These are phyloP conservation scores for Picea abies DNA, from an alignment of 83 land plant species.

Conservation along the genomic window DNA sequence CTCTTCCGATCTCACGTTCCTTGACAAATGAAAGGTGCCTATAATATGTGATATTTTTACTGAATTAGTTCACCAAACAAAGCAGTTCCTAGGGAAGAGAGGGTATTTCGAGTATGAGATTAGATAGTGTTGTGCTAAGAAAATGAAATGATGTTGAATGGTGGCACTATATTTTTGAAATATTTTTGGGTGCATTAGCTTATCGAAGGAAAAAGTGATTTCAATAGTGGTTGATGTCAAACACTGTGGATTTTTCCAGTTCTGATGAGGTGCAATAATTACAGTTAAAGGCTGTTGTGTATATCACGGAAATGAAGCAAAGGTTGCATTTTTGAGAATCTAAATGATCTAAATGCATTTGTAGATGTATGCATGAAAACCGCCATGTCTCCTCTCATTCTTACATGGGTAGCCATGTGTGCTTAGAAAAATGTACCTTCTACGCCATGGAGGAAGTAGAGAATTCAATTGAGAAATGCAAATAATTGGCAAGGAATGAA, in stretches of 20 bases:
- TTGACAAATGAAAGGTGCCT: too few species aligned
- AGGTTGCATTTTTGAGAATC: neutral
- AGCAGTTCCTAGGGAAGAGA: too few species aligned
- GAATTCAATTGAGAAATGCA: neutral
- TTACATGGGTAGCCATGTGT: neutral
- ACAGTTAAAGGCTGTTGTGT: too few species aligned
- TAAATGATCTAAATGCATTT: neutral
- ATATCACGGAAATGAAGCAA: neutral
- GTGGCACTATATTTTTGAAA: slow-evolving; percentile 30
- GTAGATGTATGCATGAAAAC: neutral
- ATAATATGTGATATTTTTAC: too few species aligned
- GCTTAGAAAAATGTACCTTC: neutral
- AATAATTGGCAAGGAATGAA: neutral
- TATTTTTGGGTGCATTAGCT: slow-evolving; percentile 24
- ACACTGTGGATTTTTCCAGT: too few species aligned
- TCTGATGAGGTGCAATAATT: too few species aligned
- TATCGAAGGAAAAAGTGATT: neutral
- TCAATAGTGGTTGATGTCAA: too few species aligned
- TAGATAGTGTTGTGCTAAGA: slow-evolving; percentile 19
- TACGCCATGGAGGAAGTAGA: neutral
- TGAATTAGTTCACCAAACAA: too few species aligned
- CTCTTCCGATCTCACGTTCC: too few species aligned
- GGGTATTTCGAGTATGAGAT: neutral
- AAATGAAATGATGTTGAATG: slow-evolving; percentile 18
- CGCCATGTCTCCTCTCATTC: neutral